Conservation (phyloP, 2,329 filamentous ascomycete genomes). For the Allantophomopsis cytisporea region DNA sequence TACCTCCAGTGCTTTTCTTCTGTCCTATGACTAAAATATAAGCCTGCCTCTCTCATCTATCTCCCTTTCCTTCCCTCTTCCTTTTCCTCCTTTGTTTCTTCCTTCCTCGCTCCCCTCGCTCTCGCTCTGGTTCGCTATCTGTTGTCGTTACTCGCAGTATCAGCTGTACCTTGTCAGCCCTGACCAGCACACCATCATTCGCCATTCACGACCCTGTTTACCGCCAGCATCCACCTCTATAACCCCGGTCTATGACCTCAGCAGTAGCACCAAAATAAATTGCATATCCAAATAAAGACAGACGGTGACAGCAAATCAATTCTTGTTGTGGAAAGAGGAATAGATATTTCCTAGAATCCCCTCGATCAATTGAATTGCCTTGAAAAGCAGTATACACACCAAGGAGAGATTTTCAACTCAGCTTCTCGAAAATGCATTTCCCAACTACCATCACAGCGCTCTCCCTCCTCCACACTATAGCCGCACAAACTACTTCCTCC, state of each 20-base stretch:
- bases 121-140: background rate
- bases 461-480: background rate
- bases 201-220: background rate
- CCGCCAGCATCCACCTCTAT: background rate
- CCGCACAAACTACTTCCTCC: conserved; percentile 20
- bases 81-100: background rate
- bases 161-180: too few relatives aligned
- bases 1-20: too few relatives aligned
- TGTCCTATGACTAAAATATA: too few relatives aligned
- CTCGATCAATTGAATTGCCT: background rate
- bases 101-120: background rate
- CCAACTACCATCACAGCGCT: background rate
- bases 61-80: too few relatives aligned
- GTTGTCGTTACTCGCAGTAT: too few relatives aligned
- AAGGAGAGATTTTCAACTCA: background rate
- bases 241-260: background rate
- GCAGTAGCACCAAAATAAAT: background rate
- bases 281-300: too few relatives aligned
- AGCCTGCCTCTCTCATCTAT: too few relatives aligned
- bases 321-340: background rate
- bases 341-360: background rate
- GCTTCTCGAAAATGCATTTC: background rate
- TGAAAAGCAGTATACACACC: too few relatives aligned
- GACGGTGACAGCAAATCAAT: too few relatives aligned
- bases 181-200: too few relatives aligned